These are phyloP conservation scores for Lactarius evosmus DNA, from an alignment of 768 basidiomycete genomes.

Conservation along the genomic window DNA sequence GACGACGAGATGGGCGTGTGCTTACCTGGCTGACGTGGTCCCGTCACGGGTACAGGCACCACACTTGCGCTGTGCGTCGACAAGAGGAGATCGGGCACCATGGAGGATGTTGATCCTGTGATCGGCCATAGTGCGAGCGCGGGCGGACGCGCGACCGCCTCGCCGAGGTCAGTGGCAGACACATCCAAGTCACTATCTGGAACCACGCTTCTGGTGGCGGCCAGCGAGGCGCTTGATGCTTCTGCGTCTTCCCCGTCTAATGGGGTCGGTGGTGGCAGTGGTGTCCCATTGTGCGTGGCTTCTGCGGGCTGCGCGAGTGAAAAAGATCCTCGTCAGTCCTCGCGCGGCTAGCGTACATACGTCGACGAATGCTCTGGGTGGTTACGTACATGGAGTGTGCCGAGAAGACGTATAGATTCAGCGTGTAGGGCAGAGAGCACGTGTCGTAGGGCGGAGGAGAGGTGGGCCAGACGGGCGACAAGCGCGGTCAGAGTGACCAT, in stretches of 20 bases:
- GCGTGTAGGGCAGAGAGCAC: slow-evolving; percentile 7
- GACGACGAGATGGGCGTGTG: too few relatives aligned
- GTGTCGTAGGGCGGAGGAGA: slow-evolving; percentile 9
- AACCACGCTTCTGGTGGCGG: not conserved
- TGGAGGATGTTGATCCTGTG: not conserved
- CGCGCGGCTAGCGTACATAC: too few relatives aligned
- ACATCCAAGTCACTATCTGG: slow-evolving; percentile 10
- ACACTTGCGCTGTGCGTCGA: not conserved
- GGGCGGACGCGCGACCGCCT: slow-evolving; percentile 7
- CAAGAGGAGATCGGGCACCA: not conserved
- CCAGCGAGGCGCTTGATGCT: not conserved
- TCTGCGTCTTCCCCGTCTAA: not conserved
- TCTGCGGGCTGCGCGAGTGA: slow-evolving; percentile 3
- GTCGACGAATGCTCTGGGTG: not conserved
- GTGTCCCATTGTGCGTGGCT: not conserved
- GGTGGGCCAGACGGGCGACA: slow-evolving; percentile 48
- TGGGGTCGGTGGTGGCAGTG: not conserved
- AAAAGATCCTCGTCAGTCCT: not conserved
- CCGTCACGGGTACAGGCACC: not conserved
- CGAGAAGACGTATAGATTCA: slow-evolving; percentile 12
- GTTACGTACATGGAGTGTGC: slow-evolving; percentile 18
- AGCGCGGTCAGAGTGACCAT: slow-evolving; percentile 61
- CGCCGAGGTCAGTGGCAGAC: slow-evolving; percentile 17
- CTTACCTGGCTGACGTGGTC: slow-evolving; percentile 6
- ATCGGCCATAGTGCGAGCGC: not conserved